Evolutionary conservation across 2,329 filamentous ascomycete genomes (phyloP), one percentile per base, ranked within the genome.

Genomic region (Cladophialophora yegresii): DNA sequence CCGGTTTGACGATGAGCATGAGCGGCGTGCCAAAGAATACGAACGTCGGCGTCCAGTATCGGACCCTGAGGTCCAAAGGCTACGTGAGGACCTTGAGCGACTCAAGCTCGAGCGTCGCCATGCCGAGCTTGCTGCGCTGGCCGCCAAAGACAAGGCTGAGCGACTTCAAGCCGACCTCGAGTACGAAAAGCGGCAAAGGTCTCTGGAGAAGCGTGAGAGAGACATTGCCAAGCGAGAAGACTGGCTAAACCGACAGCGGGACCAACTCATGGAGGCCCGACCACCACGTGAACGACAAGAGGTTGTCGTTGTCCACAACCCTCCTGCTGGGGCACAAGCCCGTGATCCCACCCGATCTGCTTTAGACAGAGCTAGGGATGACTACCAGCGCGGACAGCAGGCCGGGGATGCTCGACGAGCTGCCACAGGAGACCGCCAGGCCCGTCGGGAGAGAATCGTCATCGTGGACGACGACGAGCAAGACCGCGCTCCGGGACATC

Each of bases 231-330:
- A 63, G 13, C 63, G 58, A 4, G 61, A 66, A 33, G 61, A 51
- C 8, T 51, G 56, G 8, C 58, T 67, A 10, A 53, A 47, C 36
- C 57, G 45, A 50, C 22, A 63, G 45, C 60, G 40, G 6, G 55
- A 61, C 12, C 54, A 58, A 9, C 20, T 69, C 9, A 53, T 57
- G 26, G 60, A 68, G 22, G 16, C 49, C 10, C 58, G 61, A 40
- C 65, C 47, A 20, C 63, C 58, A 10, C 55, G 58, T 30, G 62
- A 63, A 8, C 62, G 54, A 20, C 55, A 62, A 8, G 67, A 67
- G 32, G 61, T 67, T 26, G 65, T 69, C 20, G 60, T 70, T 23
- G 60, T 64, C 8, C 68, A 68, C 23, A 65, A 64, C 30, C 55
- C 62, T 26, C 47, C 54, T 28, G 28, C 51, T 2, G 40, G 22